phyloP scores from a whole-genome alignment of 2,329 filamentous ascomycete genomes.

The Curvularia sp. region DNA sequence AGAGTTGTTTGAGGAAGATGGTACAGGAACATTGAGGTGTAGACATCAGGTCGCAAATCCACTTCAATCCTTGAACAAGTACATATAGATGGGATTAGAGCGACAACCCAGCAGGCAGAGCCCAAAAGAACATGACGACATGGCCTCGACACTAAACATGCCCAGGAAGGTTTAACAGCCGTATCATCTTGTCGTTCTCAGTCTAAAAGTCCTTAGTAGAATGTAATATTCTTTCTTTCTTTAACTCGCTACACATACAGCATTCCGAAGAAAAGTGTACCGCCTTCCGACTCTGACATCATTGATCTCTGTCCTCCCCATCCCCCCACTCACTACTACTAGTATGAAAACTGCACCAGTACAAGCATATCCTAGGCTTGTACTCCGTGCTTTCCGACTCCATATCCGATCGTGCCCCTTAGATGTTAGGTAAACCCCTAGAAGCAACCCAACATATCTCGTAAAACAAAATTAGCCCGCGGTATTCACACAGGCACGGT shows the following conservation, averaged over 20 bases:
- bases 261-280: not conserved
- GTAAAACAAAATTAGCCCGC: too few relatives aligned
- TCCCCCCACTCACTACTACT: not conserved
- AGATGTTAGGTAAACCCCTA: not conserved
- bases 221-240: not conserved
- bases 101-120: not conserved
- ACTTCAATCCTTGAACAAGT: not conserved
- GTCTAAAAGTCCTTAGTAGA: not conserved
- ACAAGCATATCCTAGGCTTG: not conserved
- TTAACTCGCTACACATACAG: not conserved
- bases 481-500: too few relatives aligned
- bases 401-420: too few relatives aligned
- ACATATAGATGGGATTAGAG: not conserved
- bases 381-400: not conserved
- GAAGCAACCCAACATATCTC: not conserved
- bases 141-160: not conserved
- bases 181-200: not conserved
- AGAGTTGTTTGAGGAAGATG: not conserved
- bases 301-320: not conserved
- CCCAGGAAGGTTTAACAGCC: not conserved
- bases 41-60: not conserved
- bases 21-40: not conserved
- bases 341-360: not conserved
- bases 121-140: not conserved
- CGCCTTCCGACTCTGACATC: constrained; percentile 1